Evolutionary conservation across 805 yeast species (phyloP), one percentile per base, ranked within the genome.

Genomic region (Monosporozyma yasuniensis): DNA sequence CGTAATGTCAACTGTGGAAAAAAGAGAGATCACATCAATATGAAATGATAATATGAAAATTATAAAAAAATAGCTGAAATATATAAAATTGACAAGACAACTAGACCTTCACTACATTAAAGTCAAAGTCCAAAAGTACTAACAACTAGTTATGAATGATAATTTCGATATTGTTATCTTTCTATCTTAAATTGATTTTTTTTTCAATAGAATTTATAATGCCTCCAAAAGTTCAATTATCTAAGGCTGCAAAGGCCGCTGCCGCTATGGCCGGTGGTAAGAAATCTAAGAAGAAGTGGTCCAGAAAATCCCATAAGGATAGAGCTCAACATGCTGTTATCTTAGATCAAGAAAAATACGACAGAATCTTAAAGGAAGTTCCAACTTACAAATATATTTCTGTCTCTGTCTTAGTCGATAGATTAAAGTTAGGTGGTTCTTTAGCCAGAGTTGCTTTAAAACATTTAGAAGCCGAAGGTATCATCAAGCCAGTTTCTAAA

Each of bases 241-340:
- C 96, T 72, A 91, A 91, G 82, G 97, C 97, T 78, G 97, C 96
- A 73, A 91, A 91, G 83, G 96, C 96, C 73, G 97, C 98, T 72
- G 98, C 98, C 81, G 98, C 97, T 76, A 81, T 88, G 84, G 96
- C 97, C 76, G 97, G 97, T 86, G 96, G 97, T 84, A 90, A 90
- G 87, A 89, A 91, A 74, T 88, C 96, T 78, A 93, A 93, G 89
- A 91, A 93, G 95, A 93, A 93, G 96, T 93, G 98, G 99, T 87
- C 95, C 86, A 90, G 91, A 84, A 96, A 96, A 78, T 89, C 95
- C 84, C 96, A 89, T 77, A 93, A 95, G 90, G 99, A 93, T 80
- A 91, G 87, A 95, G 98, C 99, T 69, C 91, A 87, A 76, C 99
- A 93, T 83, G 83, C 89, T 72, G 90, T 93, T 70, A 79, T 87